Evolutionary conservation across 371 early-diverging fungal species (phyloP).

Genomic region (Rhizomucor pusillus): DNA sequence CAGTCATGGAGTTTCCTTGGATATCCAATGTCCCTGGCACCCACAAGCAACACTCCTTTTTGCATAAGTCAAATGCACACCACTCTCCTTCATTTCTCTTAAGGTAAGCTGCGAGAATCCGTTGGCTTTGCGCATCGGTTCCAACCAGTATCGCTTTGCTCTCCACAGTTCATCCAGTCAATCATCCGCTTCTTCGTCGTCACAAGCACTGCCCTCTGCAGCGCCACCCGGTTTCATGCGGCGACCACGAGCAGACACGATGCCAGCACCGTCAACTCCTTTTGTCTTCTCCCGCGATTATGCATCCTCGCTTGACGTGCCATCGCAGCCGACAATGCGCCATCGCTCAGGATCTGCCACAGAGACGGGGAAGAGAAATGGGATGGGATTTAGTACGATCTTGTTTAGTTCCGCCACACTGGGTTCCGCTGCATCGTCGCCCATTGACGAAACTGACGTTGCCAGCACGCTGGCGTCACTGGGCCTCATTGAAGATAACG

Average conservation of each 20-base stretch:
- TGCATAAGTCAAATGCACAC: constrained; percentile 6
- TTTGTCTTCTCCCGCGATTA: constrained; percentile 8
- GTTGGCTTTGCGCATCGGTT: not conserved
- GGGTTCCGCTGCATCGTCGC: constrained; percentile 34
- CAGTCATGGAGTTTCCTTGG: constrained; percentile 16
- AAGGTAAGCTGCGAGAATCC: constrained; percentile 3
- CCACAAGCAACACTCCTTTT: constrained; percentile 8
- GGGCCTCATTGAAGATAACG: constrained; percentile 59
- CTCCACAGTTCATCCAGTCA: not conserved
- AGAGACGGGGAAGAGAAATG: constrained; percentile 26
- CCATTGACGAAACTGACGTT: constrained; percentile 39
- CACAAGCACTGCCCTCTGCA: constrained; percentile 7
- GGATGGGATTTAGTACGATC: constrained; percentile 47
- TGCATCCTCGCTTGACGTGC: not conserved
- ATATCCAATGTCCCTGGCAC: constrained; percentile 21
- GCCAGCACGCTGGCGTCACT: constrained; percentile 65
- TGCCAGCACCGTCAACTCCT: constrained; percentile 26
- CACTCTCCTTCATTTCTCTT: constrained; percentile 1
- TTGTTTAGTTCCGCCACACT: constrained; percentile 26
- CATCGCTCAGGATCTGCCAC: constrained; percentile 52
- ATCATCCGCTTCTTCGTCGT: not conserved
- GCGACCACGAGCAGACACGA: constrained; percentile 43
- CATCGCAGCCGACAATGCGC: constrained; percentile 20
- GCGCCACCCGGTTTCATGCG: constrained; percentile 7
- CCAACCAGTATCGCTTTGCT: not conserved